Evolutionary conservation across 2,329 filamentous ascomycete genomes (phyloP), one percentile per base, ranked within the genome.

Genomic region (Botrytis tulipae): DNA sequence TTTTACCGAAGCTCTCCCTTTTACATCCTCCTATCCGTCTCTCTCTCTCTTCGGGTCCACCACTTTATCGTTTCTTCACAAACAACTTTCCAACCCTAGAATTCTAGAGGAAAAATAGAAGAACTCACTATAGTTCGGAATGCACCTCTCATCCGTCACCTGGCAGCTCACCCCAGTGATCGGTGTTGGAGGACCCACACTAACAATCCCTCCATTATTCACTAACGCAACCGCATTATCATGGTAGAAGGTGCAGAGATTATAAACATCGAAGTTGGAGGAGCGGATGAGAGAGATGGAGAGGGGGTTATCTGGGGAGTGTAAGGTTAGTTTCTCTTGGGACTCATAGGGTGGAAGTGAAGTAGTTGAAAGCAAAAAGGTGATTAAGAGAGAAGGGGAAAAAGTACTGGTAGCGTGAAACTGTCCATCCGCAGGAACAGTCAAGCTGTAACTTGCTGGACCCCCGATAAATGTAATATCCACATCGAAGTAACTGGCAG

Each of bases 221-320:
- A 72, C 62, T 16, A 68, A 22, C 0, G 62, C 9, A 18, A 40
- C 71, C 0, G 48, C 25, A 9, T 25, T 54, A 4, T 60, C 48
- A 25, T 46, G 42, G 25, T 29, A 59, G 48, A 72, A 69, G 4
- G 51, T 69, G 32, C 71, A 72, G 46, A 67, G 60, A 29, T 35
- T 12, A 22, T 8, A 72, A 40, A 72, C 42, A 37, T 72, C 51
- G 62, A 69, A 72, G 62, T 72, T 72, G 62, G 71, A 60, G 51
- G 71, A 72, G 63, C 71, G 71, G 40, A 72, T 68, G 14, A 68
- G 62, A 12, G 71, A 72, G 51, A 72, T 29, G 5, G 71, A 68
- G 62, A 72, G 71, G 62, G 40, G 25, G 22, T 72, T 72, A 3
- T 29, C 71, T 72, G 40, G 1, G 16, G 2, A 25, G 16, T 20